Evolutionary conservation across 768 basidiomycete genomes (phyloP).

Genomic region (Clavaria fumosa): DNA sequence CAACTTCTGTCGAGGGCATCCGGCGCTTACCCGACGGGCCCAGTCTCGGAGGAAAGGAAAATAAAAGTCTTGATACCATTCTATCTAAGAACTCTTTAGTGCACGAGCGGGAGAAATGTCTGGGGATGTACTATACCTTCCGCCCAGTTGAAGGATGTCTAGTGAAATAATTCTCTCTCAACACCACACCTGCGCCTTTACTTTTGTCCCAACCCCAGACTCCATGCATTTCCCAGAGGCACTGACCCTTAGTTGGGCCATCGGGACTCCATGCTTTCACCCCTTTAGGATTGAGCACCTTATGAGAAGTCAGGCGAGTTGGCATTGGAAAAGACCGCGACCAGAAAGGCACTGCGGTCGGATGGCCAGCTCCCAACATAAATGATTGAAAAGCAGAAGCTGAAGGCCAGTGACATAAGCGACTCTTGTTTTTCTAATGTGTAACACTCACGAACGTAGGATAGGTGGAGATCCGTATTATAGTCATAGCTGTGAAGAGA

Average conservation of each 20-base stretch:
- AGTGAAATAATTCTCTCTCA: slow-evolving; percentile 76
- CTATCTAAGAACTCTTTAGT: slow-evolving; percentile 30
- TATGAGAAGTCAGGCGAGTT: slow-evolving; percentile 44
- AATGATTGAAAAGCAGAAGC: slow-evolving; percentile 83
- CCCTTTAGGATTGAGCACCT: slow-evolving; percentile 42
- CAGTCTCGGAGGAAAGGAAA: slow-evolving; percentile 62
- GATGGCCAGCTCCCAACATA: slow-evolving; percentile 79
- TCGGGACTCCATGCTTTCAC: slow-evolving; percentile 55
- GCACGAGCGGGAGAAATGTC: not conserved
- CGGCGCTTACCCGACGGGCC: slow-evolving; percentile 40
- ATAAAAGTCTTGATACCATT: slow-evolving; percentile 82
- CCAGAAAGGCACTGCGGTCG: slow-evolving; percentile 67
- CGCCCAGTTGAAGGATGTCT: slow-evolving; percentile 48
- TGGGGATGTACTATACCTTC: slow-evolving; percentile 28
- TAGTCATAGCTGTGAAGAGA: slow-evolving; percentile 84
- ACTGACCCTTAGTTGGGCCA: slow-evolving; percentile 57
- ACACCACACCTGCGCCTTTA: slow-evolving; percentile 51
- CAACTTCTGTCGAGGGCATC: slow-evolving; percentile 36
- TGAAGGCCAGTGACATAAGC: slow-evolving; percentile 14
- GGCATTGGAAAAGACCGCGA: slow-evolving; percentile 82
- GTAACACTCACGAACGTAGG: slow-evolving; percentile 47
- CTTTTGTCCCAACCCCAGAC: slow-evolving; percentile 80
- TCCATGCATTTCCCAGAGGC: slow-evolving; percentile 83
- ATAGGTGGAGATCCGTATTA: slow-evolving; percentile 85
- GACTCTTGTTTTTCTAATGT: not conserved